phyloP scores from a whole-genome alignment of 2,329 filamentous ascomycete genomes.

The Atkinsonella texensis region DNA sequence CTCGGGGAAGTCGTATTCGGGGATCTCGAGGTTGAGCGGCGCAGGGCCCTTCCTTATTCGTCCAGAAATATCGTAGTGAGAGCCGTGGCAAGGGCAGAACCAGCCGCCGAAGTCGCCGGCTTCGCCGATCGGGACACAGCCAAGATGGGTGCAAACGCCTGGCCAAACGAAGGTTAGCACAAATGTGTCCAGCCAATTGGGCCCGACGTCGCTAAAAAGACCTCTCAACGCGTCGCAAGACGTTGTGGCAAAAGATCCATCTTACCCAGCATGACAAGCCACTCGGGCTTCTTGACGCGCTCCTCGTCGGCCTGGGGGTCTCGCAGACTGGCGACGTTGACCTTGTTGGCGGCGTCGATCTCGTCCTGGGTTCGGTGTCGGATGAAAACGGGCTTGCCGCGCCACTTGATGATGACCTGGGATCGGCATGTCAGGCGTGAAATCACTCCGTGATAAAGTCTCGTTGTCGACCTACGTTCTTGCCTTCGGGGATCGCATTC shows the following conservation, averaged over 20 bases:
- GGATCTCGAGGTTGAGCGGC: constrained; percentile 94
- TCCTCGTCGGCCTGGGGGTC: constrained; percentile 86
- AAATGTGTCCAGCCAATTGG: no score
- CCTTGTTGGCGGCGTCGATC: constrained; percentile 88
- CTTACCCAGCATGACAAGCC: constrained; percentile 94
- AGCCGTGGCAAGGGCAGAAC: constrained; percentile 99
- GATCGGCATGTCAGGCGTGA: background rate
- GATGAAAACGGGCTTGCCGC: constrained; percentile 99
- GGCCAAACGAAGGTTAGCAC: no score
- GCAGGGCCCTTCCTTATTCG: constrained; percentile 96
- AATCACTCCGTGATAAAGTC: background rate
- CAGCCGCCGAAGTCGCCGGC: constrained; percentile 96
- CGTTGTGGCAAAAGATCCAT: background rate
- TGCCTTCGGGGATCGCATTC: constrained; percentile 87
- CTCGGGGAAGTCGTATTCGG: constrained; percentile 82
- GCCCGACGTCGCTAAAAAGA: no score
- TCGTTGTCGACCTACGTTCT: constrained; percentile 62
- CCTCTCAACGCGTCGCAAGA: no score
- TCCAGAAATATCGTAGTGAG: constrained; percentile 98
- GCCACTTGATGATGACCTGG: constrained; percentile 98
- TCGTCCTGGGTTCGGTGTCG: constrained; percentile 89
- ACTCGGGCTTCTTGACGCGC: constrained; percentile 96
- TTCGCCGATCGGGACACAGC: constrained; percentile 98
- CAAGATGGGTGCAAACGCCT: constrained; percentile 98
- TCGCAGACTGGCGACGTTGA: constrained; percentile 71